phyloP scores from a whole-genome alignment of 2,329 filamentous ascomycete genomes.

The Aspergillus hortae region DNA sequence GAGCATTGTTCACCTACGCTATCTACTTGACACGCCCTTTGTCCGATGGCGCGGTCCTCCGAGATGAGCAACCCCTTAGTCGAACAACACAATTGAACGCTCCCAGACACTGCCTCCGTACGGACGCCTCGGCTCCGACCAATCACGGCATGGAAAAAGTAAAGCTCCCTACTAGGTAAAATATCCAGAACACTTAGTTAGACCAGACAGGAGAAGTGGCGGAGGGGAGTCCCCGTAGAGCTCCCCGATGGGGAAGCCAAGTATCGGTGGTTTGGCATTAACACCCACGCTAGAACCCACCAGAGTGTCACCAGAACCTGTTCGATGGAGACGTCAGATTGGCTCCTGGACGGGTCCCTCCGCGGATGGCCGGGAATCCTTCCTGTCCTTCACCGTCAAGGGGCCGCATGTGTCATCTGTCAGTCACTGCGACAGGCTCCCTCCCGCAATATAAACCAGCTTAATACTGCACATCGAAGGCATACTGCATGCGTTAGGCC shows the following conservation, averaged over 20 bases:
- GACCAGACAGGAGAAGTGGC: neutral
- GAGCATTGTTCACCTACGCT: constrained; percentile 4
- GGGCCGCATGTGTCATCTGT: constrained; percentile 8
- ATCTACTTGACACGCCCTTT: constrained; percentile 15
- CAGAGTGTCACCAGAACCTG: constrained; percentile 28
- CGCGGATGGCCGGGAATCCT: neutral
- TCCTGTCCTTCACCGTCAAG: neutral
- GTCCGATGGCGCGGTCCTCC: neutral
- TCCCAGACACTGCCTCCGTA: no score
- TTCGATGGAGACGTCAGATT: constrained; percentile 23
- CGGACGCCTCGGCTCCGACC: no score
- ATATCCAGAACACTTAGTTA: neutral
- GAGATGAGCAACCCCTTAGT: neutral
- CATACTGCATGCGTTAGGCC: neutral
- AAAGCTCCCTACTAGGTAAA: no score
- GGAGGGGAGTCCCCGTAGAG: neutral
- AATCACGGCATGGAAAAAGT: no score
- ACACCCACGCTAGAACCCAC: constrained; percentile 29
- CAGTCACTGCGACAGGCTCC: constrained; percentile 4
- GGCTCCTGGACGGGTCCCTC: constrained; percentile 2
- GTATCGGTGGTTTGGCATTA: constrained; percentile 15
- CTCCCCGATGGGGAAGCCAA: constrained; percentile 10
- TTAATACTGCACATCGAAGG: neutral
- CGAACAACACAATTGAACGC: neutral
- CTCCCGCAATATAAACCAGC: neutral